Evolutionary conservation across 768 basidiomycete species (phyloP).

Genomic region (Mycena sanguinolenta): DNA sequence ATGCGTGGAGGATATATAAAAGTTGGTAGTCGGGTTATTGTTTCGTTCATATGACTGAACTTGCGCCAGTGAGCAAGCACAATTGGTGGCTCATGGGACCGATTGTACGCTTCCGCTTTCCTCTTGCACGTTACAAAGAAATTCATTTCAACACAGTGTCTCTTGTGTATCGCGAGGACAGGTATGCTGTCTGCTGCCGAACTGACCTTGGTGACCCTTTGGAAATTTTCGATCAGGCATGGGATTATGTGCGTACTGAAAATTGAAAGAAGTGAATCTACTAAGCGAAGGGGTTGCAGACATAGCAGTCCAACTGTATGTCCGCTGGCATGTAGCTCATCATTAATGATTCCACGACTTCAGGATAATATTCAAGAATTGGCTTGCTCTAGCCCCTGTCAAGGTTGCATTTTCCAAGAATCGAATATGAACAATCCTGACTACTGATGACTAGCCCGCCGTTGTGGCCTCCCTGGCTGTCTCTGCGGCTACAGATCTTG

Average conservation of each 20-base stretch:
- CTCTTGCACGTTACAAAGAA: background rate
- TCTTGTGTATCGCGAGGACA: slow-evolving; percentile 11
- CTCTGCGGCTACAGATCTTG: slow-evolving; percentile 24
- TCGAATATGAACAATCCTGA: background rate
- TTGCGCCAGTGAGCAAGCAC: slow-evolving; percentile 48
- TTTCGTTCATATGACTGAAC: background rate
- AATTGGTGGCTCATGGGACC: slow-evolving; percentile 50
- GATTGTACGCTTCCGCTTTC: slow-evolving; percentile 27
- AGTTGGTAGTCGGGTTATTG: slow-evolving; percentile 44
- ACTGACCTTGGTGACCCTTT: background rate
- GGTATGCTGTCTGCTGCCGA: background rate
- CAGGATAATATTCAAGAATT: slow-evolving; percentile 12
- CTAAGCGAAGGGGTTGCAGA: background rate
- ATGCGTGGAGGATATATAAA: slow-evolving; percentile 48
- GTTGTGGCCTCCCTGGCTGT: slow-evolving; percentile 8
- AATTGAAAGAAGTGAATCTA: background rate
- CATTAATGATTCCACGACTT: too few species aligned
- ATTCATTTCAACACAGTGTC: background rate
- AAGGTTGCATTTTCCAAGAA: background rate
- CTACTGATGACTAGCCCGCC: background rate
- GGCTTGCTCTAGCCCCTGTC: background rate
- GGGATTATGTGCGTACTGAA: slow-evolving; percentile 16
- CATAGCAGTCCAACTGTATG: slow-evolving; percentile 6
- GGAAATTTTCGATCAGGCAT: background rate
- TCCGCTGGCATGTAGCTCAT: too few species aligned